phyloP scores from a whole-genome alignment of 305 asterid genomes.

The Nicotiana rustica region DNA sequence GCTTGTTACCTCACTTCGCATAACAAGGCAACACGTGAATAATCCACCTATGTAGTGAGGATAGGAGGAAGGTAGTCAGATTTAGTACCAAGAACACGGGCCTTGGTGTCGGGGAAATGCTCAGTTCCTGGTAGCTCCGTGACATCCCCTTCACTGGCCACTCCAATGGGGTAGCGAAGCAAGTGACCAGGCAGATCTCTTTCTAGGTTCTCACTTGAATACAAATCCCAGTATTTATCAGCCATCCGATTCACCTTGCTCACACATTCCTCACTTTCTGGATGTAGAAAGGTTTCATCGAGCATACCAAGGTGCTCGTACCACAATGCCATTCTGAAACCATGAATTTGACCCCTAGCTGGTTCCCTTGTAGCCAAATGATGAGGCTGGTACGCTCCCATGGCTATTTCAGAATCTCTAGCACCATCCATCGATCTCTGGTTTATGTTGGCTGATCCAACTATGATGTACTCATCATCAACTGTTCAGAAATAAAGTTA shows the following conservation, averaged over 20 bases:
- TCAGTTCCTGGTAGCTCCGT: conserved; percentile 68
- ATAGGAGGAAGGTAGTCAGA: conserved; percentile 81
- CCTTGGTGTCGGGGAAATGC: conserved; percentile 86
- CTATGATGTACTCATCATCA: conserved; percentile 82
- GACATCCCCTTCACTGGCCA: conserved; percentile 59
- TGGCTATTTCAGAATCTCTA: conserved; percentile 83
- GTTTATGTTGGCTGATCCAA: conserved; percentile 91
- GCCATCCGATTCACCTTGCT: conserved; percentile 64
- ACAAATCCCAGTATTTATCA: conserved; percentile 77
- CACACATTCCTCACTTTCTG: conserved; percentile 63
- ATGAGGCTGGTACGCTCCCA: conserved; percentile 83
- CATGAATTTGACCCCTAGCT: conserved; percentile 80
- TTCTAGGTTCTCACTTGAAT: conserved; percentile 52
- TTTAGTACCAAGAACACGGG: conserved; percentile 67
- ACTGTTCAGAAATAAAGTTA: conserved; percentile 51
- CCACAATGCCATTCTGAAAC: conserved; percentile 88
- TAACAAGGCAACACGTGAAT: neutral
- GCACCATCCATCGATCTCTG: conserved; percentile 93
- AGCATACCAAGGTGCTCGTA: conserved; percentile 90
- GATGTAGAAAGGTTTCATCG: conserved; percentile 63
- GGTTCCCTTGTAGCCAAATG: conserved; percentile 59
- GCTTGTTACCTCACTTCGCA: neutral
- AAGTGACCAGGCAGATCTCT: conserved; percentile 83
- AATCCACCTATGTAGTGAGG: conserved; percentile 66
- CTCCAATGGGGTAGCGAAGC: conserved; percentile 75